phyloP scores from a whole-genome alignment of 2,329 filamentous ascomycete genomes.

The Rutstroemia sp. region DNA sequence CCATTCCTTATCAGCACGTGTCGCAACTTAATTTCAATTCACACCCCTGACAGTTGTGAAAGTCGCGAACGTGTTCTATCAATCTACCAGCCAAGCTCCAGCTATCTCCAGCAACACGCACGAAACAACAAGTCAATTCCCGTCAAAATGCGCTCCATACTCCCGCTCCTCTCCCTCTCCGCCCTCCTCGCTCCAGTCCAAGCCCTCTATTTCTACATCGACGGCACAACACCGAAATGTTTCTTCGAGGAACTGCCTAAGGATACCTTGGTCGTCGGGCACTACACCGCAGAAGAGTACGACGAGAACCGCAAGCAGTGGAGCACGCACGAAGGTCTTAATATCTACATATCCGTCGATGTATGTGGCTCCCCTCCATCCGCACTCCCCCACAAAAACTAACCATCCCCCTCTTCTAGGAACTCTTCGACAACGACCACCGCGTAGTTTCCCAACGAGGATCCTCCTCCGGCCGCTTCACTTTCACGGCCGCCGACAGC shows the following conservation, averaged over 20 bases:
- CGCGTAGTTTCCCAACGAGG: slow-evolving; percentile 87
- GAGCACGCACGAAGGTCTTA: slow-evolving; percentile 65
- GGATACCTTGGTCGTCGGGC: slow-evolving; percentile 90
- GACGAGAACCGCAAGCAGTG: slow-evolving; percentile 63
- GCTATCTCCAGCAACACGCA: background rate
- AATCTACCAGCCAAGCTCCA: background rate
- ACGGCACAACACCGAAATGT: slow-evolving; percentile 79
- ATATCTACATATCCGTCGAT: slow-evolving; percentile 87
- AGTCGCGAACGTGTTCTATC: slow-evolving; percentile 12
- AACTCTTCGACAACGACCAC: slow-evolving; percentile 96
- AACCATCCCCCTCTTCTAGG: slow-evolving; percentile 39
- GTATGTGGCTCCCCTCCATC: slow-evolving; percentile 38
- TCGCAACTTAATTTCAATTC: background rate
- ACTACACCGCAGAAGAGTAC: slow-evolving; percentile 82
- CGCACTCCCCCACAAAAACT: background rate
- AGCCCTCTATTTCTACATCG: slow-evolving; percentile 93
- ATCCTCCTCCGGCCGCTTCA: slow-evolving; percentile 71
- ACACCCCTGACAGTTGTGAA: background rate
- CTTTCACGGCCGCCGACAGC: slow-evolving; percentile 89
- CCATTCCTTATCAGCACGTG: slow-evolving; percentile 8
- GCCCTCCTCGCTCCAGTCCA: slow-evolving; percentile 55
- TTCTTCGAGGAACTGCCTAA: slow-evolving; percentile 98
- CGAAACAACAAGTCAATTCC: background rate
- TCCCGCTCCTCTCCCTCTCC: slow-evolving; percentile 59
- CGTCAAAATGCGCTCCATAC: slow-evolving; percentile 48